A percentile compares a stretch with the other conserved stretches of the same genome.
phyloP scores from a whole-genome alignment of 148 eudicot species.

The Nyssa sinensis region DNA sequence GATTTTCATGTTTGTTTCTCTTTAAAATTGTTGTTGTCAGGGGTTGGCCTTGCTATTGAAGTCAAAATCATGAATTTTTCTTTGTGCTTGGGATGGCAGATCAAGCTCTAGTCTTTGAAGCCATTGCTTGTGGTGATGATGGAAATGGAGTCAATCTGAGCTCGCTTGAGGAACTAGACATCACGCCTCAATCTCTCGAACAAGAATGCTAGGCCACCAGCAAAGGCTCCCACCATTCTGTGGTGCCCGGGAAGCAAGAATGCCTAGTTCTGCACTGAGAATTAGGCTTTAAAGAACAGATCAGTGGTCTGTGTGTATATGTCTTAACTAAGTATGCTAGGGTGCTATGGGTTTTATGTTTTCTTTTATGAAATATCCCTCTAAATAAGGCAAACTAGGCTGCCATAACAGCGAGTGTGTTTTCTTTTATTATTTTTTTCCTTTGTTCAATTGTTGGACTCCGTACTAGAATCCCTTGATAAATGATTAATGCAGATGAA shows the following conservation, averaged over 20 bases:
- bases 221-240: constrained; percentile 41
- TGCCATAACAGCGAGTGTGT: too few relatives aligned
- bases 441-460: too few relatives aligned
- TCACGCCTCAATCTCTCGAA: constrained; percentile 30
- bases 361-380: constrained; percentile 13
- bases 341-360: not conserved
- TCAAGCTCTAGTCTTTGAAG: constrained; percentile 59
- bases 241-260: constrained; percentile 57
- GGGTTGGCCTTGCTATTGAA: not conserved
- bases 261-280: constrained; percentile 62
- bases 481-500: too few relatives aligned
- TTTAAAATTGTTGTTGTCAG: not conserved
- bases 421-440: too few relatives aligned
- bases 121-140: constrained; percentile 34
- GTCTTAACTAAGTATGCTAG: not conserved
- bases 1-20: not conserved
- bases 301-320: not conserved
- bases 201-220: constrained; percentile 45
- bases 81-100: constrained; percentile 39
- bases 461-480: too few relatives aligned
- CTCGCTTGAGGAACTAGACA: constrained; percentile 36
- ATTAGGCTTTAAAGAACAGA: not conserved
- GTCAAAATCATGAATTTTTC: constrained; percentile 5
- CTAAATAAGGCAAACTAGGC: constrained; percentile 20
- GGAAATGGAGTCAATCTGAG: constrained; percentile 16